Base-by-base conservation (phyloP, 176 grass and related monocot genomes). In the Eremochloa ophiuroides region DNA sequence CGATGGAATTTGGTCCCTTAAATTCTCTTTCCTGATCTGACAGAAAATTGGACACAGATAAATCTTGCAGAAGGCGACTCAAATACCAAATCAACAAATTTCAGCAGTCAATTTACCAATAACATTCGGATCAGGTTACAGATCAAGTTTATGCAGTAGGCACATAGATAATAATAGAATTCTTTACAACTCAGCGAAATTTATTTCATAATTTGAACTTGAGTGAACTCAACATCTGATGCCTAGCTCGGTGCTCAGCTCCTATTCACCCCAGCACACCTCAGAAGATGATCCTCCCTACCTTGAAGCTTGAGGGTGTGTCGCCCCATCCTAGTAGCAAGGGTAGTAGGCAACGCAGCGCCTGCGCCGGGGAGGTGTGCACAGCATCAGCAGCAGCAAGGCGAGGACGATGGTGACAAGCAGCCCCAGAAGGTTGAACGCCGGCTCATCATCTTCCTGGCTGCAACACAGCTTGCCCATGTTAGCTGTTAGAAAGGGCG, bases 401-500 rank as follows among this genome's bases (percentile, higher is more conserved):
- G 81, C 84, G 76, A 97, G 53, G 39, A 90, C 74, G 38, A 83
- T 14, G 30, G 90, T 77, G 23, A 94, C 51, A 0, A 97, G 48
- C 33, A 94, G 34, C 67, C 89, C 77, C 87, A 94, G 47, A 38
- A 87, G 10, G 66, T 78, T 88, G 85, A 92, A 85, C 58, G 37
- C 85, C n/a, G 80, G 78, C 42, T 85, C 79, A 2, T 93, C 94
- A 1, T 88, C 88, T 11, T 81, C 41, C 0, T 67, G 48, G 29
- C 83, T 80, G 76, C 94, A 97, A 28, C 89, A 94, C 61, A 97
- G 4, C 82, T 97, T 97, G 41, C 89, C 94, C 94, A 97, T 97
- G 16, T 8, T 67, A 75, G 37, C 39, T 30, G 47, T 48, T 40
- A 7, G 13, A 51, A 27, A 31, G 40, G 60, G 66, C 10, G 48